Evolutionary conservation across 2,329 filamentous ascomycete species (phyloP).

Genomic region (Aspergillus brunneoviolaceus): DNA sequence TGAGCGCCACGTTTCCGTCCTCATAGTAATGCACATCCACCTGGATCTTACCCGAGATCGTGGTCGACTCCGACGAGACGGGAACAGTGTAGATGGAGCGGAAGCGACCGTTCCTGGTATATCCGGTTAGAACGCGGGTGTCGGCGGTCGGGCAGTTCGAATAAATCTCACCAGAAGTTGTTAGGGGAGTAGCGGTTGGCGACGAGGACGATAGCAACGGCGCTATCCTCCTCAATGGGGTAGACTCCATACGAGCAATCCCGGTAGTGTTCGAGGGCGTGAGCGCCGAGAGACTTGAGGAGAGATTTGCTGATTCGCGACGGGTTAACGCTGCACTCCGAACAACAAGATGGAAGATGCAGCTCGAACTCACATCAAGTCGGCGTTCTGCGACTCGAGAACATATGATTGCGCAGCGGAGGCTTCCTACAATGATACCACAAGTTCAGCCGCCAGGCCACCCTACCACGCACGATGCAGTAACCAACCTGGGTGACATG

Average conservation of each 20-base stretch:
- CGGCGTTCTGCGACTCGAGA: constrained; percentile 71
- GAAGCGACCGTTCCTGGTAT: constrained; percentile 88
- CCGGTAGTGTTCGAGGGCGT: constrained; percentile 86
- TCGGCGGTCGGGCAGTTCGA: no score
- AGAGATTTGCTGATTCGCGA: constrained; percentile 68
- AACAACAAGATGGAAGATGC: neutral
- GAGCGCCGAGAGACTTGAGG: constrained; percentile 70
- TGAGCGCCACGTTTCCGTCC: constrained; percentile 91
- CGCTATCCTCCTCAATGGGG: constrained; percentile 71
- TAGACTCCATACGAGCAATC: constrained; percentile 79
- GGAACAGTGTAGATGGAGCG: constrained; percentile 81
- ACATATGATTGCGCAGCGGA: constrained; percentile 77
- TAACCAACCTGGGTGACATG: constrained; percentile 68
- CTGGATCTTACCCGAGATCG: constrained; percentile 76
- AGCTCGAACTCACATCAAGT: constrained; percentile 68
- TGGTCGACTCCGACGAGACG: constrained; percentile 54
- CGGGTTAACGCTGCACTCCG: neutral
- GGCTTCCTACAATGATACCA: constrained; percentile 62
- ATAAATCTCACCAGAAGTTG: constrained; percentile 77
- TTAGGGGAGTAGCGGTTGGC: constrained; percentile 97
- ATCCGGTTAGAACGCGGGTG: neutral
- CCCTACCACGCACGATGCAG: neutral
- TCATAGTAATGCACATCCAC: constrained; percentile 99
- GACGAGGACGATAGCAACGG: constrained; percentile 78
- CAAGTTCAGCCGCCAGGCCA: neutral